Evolutionary conservation across 148 eudicot genomes (phyloP).

Genomic region (Heliosperma pusillum): DNA sequence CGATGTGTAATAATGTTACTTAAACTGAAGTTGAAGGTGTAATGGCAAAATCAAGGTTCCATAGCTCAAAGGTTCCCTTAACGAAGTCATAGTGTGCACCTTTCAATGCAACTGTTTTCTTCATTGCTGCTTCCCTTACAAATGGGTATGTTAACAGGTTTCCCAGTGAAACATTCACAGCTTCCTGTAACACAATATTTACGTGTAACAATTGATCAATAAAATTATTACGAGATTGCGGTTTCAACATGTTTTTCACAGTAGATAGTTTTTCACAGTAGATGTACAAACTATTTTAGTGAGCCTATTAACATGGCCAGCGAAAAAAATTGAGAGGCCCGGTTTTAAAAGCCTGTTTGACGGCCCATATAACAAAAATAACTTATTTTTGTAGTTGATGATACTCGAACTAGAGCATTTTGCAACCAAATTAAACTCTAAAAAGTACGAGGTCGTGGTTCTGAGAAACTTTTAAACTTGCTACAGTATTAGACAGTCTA

Average conservation of each 20-base stretch:
- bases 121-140: constrained; percentile 63
- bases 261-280: too few species aligned
- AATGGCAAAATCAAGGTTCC: constrained; percentile 58
- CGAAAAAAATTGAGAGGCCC: too few species aligned
- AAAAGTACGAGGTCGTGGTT: too few species aligned
- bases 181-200: constrained; percentile 54
- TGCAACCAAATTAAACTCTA: too few species aligned
- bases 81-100: constrained; percentile 90
- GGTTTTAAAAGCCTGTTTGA: too few species aligned
- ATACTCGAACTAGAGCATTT: too few species aligned
- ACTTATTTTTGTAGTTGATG: too few species aligned
- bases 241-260: background rate
- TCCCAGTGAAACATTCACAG: constrained; percentile 79
- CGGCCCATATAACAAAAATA: too few species aligned
- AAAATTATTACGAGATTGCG: background rate
- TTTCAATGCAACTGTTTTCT: constrained; percentile 51
- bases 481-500: too few species aligned
- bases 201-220: background rate
- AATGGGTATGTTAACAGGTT: constrained; percentile 88
- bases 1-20: background rate
- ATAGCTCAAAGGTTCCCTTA: constrained; percentile 59
- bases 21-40: constrained; percentile 34
- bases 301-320: too few species aligned
- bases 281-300: too few species aligned
- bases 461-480: too few species aligned